Percentiles rank a stretch among this genome's conserved stretches.
Conservation (phyloP, 1,284 basidiomycete species). For the Ganoderma resinaceum region DNA sequence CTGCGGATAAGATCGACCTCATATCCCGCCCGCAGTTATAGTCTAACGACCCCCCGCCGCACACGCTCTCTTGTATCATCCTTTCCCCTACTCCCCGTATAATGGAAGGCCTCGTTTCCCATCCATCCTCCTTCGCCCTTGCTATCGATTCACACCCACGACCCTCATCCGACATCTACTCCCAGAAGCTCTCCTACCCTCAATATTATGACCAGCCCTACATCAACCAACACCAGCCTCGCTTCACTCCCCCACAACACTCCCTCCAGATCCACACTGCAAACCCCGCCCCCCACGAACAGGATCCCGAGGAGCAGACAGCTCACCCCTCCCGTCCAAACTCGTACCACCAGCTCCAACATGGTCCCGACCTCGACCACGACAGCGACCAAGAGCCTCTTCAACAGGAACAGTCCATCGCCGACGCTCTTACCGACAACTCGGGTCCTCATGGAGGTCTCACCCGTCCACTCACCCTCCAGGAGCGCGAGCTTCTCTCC, state of each 20-base stretch:
- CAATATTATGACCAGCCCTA: slow-evolving; percentile 17
- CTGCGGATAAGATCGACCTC: not conserved
- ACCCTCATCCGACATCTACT: slow-evolving; percentile 26
- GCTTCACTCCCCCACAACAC: slow-evolving; percentile 8
- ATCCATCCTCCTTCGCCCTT: slow-evolving; percentile 30
- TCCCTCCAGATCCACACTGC: slow-evolving; percentile 38
- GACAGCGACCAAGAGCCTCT: slow-evolving; percentile 14
- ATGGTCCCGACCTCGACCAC: slow-evolving; percentile 13
- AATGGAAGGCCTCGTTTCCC: slow-evolving; percentile 41
- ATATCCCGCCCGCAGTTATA: slow-evolving; percentile 27
- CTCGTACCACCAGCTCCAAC: slow-evolving; percentile 14
- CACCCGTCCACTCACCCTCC: slow-evolving; percentile 59
- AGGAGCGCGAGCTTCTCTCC: slow-evolving; percentile 73
- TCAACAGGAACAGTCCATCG: slow-evolving; percentile 31
- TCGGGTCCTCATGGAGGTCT: slow-evolving; percentile 48
- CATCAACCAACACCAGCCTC: slow-evolving; percentile 11
- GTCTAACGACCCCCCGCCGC: slow-evolving; percentile 26
- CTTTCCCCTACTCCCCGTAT: slow-evolving; percentile 28
- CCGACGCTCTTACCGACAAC: slow-evolving; percentile 43
- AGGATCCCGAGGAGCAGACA: slow-evolving; percentile 40
- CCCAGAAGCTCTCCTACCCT: slow-evolving; percentile 19
- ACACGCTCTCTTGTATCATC: slow-evolving; percentile 32
- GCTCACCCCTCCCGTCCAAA: slow-evolving; percentile 39
- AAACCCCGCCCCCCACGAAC: slow-evolving; percentile 33
- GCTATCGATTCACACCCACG: slow-evolving; percentile 25